Evolutionary conservation across 495 filamentous ascomycete genomes (phyloP), one percentile per base, ranked within the genome.

Genomic region (Penicillium riverlandense): DNA sequence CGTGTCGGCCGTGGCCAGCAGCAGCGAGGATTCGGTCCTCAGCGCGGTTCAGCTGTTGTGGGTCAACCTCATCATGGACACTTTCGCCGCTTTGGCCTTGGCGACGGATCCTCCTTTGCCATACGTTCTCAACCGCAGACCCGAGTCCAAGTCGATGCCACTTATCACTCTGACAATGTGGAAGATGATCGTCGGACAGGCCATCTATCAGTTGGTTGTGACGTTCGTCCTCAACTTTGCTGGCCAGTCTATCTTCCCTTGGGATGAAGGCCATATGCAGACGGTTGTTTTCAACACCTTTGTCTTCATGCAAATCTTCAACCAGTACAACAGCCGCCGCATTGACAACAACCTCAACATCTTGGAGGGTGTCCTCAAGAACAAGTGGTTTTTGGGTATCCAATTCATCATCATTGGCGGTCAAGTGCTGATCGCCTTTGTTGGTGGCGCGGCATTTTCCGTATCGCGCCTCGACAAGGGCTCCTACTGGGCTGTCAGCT

Each of bases 271-370:
- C 31, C 39, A 52, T 15, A 62, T 89, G 37, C 62, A 78, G 45
- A 88, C 87, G 1, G 67, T 91, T 33, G 78, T 95, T 16, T 94
- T 95, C 73, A 95, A 94, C 68, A 88, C 85, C 1, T 95, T 91
- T 53, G 86, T 92, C 32, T 95, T 88, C 83, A 90, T 95, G 86
- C 88, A 94, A 52, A 89, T 94, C 51, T 94, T 94, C 76, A 95
- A 95, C 57, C 75, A 88, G 56, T 81, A 86, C 38, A 76, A 71
- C 55, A 86, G 77, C 63, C 85, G 88, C 38, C 85, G 88, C 1
- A 73, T 96, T 11, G 90, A 96, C 58, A 96, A 95, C 68, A 76
- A 78, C 22, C 78, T 92, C 68, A 95, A 95, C 55, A 86, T 95
- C 50, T 84, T 96, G 61, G 88, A 95, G 50, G 88, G 88, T 12